Evolutionary conservation across 1,284 basidiomycete genomes (phyloP).

Genomic region (Calocybe gambosa): DNA sequence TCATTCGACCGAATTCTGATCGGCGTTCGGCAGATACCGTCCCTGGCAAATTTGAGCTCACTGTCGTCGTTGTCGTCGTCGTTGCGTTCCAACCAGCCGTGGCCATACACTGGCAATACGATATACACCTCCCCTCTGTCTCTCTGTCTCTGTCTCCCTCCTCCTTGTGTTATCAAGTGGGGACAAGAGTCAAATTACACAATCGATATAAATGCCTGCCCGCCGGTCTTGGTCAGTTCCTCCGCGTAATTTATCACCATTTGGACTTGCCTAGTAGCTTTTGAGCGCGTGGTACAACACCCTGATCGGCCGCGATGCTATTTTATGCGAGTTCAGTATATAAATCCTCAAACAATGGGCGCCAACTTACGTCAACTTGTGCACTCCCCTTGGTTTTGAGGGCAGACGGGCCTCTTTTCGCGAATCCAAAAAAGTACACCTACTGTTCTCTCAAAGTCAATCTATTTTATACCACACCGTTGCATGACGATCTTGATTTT

Average conservation of each 20-base stretch:
- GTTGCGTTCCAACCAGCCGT: neutral
- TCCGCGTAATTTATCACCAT: slow-evolving; percentile 12
- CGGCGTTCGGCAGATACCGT: slow-evolving; percentile 5
- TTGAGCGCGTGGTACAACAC: slow-evolving; percentile 2
- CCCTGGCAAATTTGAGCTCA: neutral
- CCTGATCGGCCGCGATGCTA: slow-evolving; percentile 6
- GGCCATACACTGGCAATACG: neutral
- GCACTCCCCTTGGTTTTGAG: neutral
- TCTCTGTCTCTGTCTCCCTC: neutral
- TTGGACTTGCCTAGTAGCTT: slow-evolving; percentile 9
- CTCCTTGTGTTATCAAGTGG: slow-evolving; percentile 5
- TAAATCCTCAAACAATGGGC: neutral
- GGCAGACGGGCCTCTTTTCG: neutral
- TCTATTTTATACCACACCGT: slow-evolving; percentile 24
- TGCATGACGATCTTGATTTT: slow-evolving; percentile 23
- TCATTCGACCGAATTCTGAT: slow-evolving; percentile 23
- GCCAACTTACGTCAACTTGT: neutral
- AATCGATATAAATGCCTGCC: slow-evolving; percentile 5
- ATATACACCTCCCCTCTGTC: too few relatives aligned
- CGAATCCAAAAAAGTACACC: too few relatives aligned
- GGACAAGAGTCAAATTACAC: slow-evolving; percentile 6
- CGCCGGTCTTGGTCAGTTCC: slow-evolving; percentile 11
- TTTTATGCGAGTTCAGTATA: neutral
- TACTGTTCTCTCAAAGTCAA: neutral
- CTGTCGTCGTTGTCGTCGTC: neutral